Percentiles rank a stretch among this genome's conserved stretches.
These are phyloP conservation scores for Chaetomium olivaceum DNA, from an alignment of 2,329 filamentous ascomycete species.

Conservation along the genomic window DNA sequence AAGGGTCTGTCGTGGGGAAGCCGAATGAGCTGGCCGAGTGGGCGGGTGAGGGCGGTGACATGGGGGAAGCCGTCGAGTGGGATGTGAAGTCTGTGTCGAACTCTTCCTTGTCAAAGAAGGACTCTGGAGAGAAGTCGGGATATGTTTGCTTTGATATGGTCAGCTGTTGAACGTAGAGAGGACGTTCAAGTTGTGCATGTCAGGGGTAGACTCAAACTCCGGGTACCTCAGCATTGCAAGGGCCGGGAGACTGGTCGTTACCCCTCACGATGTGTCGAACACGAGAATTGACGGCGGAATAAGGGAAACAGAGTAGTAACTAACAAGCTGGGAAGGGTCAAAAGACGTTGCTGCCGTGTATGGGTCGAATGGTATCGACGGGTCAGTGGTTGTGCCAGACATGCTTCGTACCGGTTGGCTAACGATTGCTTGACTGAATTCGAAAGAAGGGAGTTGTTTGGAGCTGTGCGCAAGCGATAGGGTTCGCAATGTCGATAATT, in stretches of 20 bases:
- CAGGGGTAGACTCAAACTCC: background rate
- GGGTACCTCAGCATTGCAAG: background rate
- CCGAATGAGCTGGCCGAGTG: constrained; percentile 37
- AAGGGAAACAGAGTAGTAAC: constrained; percentile 13
- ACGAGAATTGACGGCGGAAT: background rate
- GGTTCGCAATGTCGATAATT: constrained; percentile 5
- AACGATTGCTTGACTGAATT: background rate
- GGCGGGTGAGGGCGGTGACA: constrained; percentile 37
- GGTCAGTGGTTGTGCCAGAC: constrained; percentile 24
- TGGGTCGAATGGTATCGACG: constrained; percentile 29
- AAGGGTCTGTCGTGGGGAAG: constrained; percentile 35
- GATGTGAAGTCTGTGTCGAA: constrained; percentile 39
- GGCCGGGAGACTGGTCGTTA: background rate
- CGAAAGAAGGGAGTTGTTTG: too few species aligned
- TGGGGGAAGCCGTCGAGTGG: constrained; percentile 41
- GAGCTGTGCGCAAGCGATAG: background rate
- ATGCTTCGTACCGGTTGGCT: constrained; percentile 13
- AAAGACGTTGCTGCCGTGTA: constrained; percentile 30
- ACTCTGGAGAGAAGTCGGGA: constrained; percentile 33
- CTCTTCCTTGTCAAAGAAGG: constrained; percentile 37
- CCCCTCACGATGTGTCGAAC: constrained; percentile 12
- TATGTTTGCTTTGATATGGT: constrained; percentile 26
- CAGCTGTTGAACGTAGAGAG: constrained; percentile 6
- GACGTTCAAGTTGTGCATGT: background rate
- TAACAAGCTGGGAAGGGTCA: constrained; percentile 28